These are phyloP conservation scores for Phytophthora chlamydospora DNA, from an alignment of 352 stramenopile genomes.

Conservation along the genomic window DNA sequence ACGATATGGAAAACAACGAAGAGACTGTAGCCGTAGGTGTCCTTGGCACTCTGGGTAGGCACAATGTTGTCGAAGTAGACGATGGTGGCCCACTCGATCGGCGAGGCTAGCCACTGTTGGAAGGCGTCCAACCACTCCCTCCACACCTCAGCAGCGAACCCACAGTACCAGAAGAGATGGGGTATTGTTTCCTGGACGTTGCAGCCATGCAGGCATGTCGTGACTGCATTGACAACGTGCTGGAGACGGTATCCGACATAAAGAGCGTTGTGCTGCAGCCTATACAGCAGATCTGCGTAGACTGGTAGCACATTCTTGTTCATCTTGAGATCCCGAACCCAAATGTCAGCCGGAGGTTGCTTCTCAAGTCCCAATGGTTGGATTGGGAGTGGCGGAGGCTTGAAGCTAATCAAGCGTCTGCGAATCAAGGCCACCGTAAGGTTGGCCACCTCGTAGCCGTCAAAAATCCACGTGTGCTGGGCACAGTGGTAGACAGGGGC, in stretches of 20 bases:
- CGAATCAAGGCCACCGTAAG: too few relatives aligned
- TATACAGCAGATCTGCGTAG: not conserved
- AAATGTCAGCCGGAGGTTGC: too few relatives aligned
- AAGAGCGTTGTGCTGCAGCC: not conserved
- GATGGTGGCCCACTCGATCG: not conserved
- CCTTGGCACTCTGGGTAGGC: not conserved
- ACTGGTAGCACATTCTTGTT: not conserved
- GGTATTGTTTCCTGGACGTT: not conserved
- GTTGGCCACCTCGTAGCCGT: too few relatives aligned
- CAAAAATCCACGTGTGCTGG: too few relatives aligned
- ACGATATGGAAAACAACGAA: not conserved
- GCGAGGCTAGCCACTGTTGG: not conserved
- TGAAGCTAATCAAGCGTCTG: too few relatives aligned
- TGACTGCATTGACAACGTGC: not conserved
- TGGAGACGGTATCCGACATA: not conserved
- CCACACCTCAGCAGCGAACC: not conserved
- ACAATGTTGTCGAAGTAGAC: not conserved
- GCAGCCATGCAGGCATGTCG: not conserved
- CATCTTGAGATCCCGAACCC: not conserved
- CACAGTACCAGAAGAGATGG: not conserved
- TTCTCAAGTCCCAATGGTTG: too few relatives aligned
- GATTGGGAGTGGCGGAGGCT: too few relatives aligned
- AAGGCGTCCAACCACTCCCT: not conserved
- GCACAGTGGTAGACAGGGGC: too few relatives aligned
- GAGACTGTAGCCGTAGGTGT: not conserved